Conservation (phyloP, 1,284 basidiomycete species). For the Tilletia horrida region DNA sequence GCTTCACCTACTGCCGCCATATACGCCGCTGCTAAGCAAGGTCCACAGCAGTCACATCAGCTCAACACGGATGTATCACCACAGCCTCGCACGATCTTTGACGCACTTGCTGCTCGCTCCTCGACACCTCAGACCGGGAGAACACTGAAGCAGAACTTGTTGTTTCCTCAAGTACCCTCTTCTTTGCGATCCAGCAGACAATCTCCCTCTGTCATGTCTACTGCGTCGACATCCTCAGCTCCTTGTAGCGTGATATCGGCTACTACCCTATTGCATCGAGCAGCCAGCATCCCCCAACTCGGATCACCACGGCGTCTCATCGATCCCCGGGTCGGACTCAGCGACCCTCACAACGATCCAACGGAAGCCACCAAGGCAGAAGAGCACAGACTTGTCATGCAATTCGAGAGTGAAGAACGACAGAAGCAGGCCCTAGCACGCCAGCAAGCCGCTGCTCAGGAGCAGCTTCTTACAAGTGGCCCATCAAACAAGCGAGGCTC, state of each 20-base stretch:
- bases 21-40: background rate
- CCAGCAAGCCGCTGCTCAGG: background rate
- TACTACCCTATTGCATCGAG: slow-evolving; percentile 3
- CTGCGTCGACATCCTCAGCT: background rate
- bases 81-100: slow-evolving; percentile 12
- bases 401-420: background rate
- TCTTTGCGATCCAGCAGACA: background rate
- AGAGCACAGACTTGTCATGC: slow-evolving; percentile 1
- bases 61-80: background rate
- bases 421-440: background rate
- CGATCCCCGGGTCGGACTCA: background rate
- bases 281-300: slow-evolving; percentile 15
- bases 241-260: background rate
- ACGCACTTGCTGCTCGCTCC: background rate
- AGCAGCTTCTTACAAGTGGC: background rate
- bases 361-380: background rate
- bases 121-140: background rate
- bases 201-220: background rate
- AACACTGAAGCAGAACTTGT: background rate
- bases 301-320: slow-evolving; percentile 9
- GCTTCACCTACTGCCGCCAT: background rate
- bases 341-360: slow-evolving; percentile 11
- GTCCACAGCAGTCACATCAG: background rate
- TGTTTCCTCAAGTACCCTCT: slow-evolving; percentile 8
- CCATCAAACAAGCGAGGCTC: too few species aligned